Evolutionary conservation across 306 rosid genomes (phyloP), one percentile per base, ranked within the genome.

Genomic region (Albizia julibrissin): DNA sequence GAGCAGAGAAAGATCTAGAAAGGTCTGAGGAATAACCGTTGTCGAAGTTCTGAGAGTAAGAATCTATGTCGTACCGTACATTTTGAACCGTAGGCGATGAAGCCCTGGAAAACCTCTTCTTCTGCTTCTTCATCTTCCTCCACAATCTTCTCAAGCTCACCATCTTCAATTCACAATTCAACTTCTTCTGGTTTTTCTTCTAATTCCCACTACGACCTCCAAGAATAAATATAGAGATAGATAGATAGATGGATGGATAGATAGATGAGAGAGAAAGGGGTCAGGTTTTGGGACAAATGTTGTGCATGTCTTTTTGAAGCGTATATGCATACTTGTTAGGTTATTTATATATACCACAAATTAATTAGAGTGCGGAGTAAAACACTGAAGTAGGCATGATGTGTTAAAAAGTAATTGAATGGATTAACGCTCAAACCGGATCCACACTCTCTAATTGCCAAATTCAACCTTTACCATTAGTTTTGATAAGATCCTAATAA

Each of bases 41-140:
- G 79, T 93, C 97, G 13, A 93, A 93, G 76, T 93, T 93, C 71
- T 88, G 89, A 12, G 87, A 81, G 78, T 93, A 89, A 7, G 91
- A 85, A 59, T 77, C 12, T 1, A 84, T 89, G 79, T 93, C 88
- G 7, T 93, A 93, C 61, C 86, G 92, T 47, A 81, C 40, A 83
- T 5, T 78, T 6, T 6, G 8, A 6, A 37, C 40, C 6, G 8
- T 37, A 37, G 40, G 40, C 8, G 40, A 37, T 37, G 40, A 37
- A 37, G 8, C 8, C 8, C 40, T 37, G 1, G 16, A 12, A 5
- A 81, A 8, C 66, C 73, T 88, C 83, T 61, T 90, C 83, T 84
- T 90, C 81, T 85, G 85, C 80, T 68, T 86, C 87, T 85, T 37
- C 40, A 37, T 76, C 79, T 77, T 91, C 77, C 86, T 86, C 94